These are phyloP conservation scores for Thecaphora thlaspeos DNA, from an alignment of 1,284 basidiomycete genomes.

Conservation along the genomic window DNA sequence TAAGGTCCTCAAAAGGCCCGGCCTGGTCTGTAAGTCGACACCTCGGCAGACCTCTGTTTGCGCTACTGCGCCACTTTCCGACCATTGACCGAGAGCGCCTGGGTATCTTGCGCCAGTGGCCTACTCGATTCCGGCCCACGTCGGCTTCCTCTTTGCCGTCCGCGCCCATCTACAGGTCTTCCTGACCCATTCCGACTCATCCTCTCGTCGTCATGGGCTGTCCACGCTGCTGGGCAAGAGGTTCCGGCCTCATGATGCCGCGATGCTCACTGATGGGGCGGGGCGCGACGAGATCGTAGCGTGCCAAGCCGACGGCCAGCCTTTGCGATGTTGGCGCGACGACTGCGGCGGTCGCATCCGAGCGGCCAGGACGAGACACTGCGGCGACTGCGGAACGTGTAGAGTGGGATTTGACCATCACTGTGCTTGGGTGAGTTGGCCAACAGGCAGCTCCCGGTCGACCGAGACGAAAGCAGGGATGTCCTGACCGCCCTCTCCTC, in stretches of 20 bases:
- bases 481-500: no score
- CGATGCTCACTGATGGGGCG: not conserved
- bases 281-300: not conserved
- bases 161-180: slow-evolving; percentile 22
- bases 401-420: slow-evolving; percentile 34
- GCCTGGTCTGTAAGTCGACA: no score
- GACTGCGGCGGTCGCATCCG: slow-evolving; percentile 16
- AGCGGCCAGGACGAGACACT: slow-evolving; percentile 18
- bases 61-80: not conserved
- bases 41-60: no score
- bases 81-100: no score
- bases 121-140: slow-evolving; percentile 16
- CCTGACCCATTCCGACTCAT: slow-evolving; percentile 6
- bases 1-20: slow-evolving; percentile 1
- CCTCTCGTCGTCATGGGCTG: not conserved
- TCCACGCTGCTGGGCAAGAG: slow-evolving; percentile 2
- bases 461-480: no score
- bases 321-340: slow-evolving; percentile 18
- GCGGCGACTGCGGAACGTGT: slow-evolving; percentile 30
- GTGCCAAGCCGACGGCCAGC: slow-evolving; percentile 15
- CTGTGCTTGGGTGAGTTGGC: slow-evolving; percentile 21
- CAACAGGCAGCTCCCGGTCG: no score
- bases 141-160: slow-evolving; percentile 14
- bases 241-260: slow-evolving; percentile 1
- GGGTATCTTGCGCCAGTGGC: no score